phyloP scores from a whole-genome alignment of 2,329 filamentous ascomycete genomes.

The Erysiphe pulchra region DNA sequence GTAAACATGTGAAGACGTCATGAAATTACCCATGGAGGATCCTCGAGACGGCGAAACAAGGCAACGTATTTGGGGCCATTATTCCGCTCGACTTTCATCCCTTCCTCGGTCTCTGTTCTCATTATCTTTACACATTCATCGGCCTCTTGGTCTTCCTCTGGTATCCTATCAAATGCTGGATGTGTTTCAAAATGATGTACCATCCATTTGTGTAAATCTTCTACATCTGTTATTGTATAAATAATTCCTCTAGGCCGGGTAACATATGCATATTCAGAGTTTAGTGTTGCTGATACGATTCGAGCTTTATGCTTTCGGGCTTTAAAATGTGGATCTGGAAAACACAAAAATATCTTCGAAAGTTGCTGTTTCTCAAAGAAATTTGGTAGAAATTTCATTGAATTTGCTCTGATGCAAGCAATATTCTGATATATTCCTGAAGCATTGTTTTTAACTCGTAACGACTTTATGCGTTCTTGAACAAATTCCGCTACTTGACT shows the following conservation, averaged over 20 bases:
- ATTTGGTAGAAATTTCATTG: conserved; percentile 99
- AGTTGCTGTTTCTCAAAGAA: conserved; percentile 70
- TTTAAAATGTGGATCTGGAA: conserved; percentile 97
- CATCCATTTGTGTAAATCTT: conserved; percentile 88
- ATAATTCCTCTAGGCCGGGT: conserved; percentile 60
- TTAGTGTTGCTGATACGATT: conserved; percentile 71
- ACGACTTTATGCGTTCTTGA: conserved; percentile 58
- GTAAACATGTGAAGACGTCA: too few species aligned
- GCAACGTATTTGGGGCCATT: conserved; percentile 78
- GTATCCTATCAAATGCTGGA: conserved; percentile 52
- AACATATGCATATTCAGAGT: conserved; percentile 81
- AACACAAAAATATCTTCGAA: conserved; percentile 86
- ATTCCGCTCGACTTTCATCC: conserved; percentile 86
- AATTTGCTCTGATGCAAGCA: conserved; percentile 70
- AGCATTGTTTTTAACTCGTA: conserved; percentile 37
- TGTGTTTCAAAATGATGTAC: conserved; percentile 58
- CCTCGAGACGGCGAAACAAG: conserved; percentile 51
- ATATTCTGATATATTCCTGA: conserved; percentile 53
- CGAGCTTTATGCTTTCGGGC: conserved; percentile 88
- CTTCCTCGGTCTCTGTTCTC: conserved; percentile 75
- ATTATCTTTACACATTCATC: conserved; percentile 52
- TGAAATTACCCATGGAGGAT: conserved; percentile 6
- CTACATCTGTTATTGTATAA: conserved; percentile 94
- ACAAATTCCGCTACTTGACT: conserved; percentile 78
- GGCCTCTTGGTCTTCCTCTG: conserved; percentile 36